Evolutionary conservation across 768 basidiomycete species (phyloP), one percentile per base, ranked within the genome.

Genomic region (Boletus reticuloceps): DNA sequence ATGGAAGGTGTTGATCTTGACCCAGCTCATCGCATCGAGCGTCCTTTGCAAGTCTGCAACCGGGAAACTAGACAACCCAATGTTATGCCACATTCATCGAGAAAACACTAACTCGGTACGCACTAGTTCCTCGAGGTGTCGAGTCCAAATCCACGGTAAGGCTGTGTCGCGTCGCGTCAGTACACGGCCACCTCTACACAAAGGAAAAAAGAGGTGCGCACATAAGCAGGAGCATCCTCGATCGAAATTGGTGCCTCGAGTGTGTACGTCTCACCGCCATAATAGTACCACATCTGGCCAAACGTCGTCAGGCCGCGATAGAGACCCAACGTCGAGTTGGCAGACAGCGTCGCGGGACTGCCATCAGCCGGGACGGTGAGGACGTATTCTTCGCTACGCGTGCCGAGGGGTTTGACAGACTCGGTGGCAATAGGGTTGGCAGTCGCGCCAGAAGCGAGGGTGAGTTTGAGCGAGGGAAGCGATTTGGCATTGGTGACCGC

Each of bases 1-100:
- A 59, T 94, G 89, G 61, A 94, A 81, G 2, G 81, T 82, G 69
- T 85, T 91, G 50, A 72, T 73, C 75, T 84, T 85, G 56, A 77
- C 76, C 71, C 76, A 76, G 13, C 74, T 73, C 79, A 83, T 82
- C 12, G 79, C 76, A 39, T 82, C 78, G 20, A 85, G 58, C 2
- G 79, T 81, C 43, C 79, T 70, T 3, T 68, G 44, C 52, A 80
- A 64, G 32, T 77, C 73, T 3, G 50, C 16, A 4, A 75, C 67
- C 1, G 79, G 73, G 57, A 72, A 76, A n/a, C n/a, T n/a, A n/a
- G n/a, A n/a, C n/a, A n/a, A n/a, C n/a, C n/a, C n/a, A n/a, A n/a
- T n/a, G n/a, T n/a, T n/a, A n/a, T n/a, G n/a, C n/a, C n/a, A n/a
- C n/a, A n/a, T 17, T 4, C 38, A 39, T 12, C 16, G 5, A 29